Base-by-base conservation (phyloP, 345 rosid species). In the Rhodamnia rubescens region DNA sequence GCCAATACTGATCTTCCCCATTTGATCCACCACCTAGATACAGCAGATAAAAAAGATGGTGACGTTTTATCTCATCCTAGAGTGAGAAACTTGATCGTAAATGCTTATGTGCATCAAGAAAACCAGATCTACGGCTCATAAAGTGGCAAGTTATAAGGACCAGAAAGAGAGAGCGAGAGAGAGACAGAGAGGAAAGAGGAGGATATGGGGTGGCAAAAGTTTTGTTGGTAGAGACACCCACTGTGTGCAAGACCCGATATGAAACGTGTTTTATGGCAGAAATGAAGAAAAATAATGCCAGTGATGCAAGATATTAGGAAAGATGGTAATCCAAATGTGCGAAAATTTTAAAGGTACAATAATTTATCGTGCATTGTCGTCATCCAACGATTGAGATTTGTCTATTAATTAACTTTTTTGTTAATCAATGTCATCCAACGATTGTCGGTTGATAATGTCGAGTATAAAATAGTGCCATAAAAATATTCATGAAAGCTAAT, bases 1-100 rank as follows among this genome's bases (percentile, higher is more conserved):
- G 69, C 92, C 90, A 54, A 94, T 85, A 82, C 91, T 89, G 82
- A 92, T 90, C 89, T 90, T 94, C 78, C 92, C 94, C 95, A 94
- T 94, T 82, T 74, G 74, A 61, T 15, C 74, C 74, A 29, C 74
- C 36, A 3, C 74, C 74, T 20, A 61, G 74, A 61, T 61, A 61
- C 29, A 61, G 74, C 42, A 61, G 36, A 61, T 32, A 29, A 61
- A 61, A 59, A 61, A 32, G 40, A 32, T 14, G 74, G 74, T 14
- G 74, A 32, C 27, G 74, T 29, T 61, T 61, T 61, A 27, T 27
- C 74, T 61, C 74, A 61, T 61, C 74, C 74, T 15, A 61, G 1
- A 61, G 21, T 29, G 74, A 7, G 40, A 61, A 29, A 14, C 42
- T 27, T 29, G 74, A 61, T 61, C 74, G 42, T 61, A 61, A 61